These are phyloP conservation scores for Eleusine coracana DNA, from an alignment of 176 grass and related monocot genomes.

Conservation along the genomic window DNA sequence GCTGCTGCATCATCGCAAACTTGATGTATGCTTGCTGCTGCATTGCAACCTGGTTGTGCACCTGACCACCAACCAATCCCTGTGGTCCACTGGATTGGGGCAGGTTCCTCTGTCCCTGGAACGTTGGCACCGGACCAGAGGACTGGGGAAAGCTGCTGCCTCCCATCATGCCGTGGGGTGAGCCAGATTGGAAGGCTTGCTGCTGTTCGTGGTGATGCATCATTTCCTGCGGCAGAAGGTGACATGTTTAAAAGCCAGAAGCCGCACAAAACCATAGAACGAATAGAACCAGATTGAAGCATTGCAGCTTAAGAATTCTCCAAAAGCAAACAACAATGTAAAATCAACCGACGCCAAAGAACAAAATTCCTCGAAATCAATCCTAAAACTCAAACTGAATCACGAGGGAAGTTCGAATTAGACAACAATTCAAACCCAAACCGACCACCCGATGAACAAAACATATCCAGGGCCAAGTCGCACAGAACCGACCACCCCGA, in stretches of 20 bases:
- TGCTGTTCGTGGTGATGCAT: constrained; percentile 67
- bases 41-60: constrained; percentile 57
- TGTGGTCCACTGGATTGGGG: constrained; percentile 38
- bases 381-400: neutral
- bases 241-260: constrained; percentile 15
- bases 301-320: neutral
- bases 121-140: constrained; percentile 27
- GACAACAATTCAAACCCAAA: neutral
- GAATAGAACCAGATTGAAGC: neutral
- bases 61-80: constrained; percentile 41
- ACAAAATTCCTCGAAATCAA: neutral
- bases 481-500: neutral
- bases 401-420: neutral
- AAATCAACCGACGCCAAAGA: neutral
- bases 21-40: constrained; percentile 83
- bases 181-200: constrained; percentile 49
- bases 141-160: constrained; percentile 50
- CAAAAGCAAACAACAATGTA: neutral
- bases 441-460: neutral
- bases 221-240: constrained; percentile 42
- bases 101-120: constrained; percentile 58
- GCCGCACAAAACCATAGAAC: neutral
- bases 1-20: constrained; percentile 68
- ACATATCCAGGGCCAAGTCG: neutral
- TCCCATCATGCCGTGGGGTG: constrained; percentile 55